Evolutionary conservation across 192 early-diverging fungal species (phyloP).

Genomic region (Coemansia sp.): DNA sequence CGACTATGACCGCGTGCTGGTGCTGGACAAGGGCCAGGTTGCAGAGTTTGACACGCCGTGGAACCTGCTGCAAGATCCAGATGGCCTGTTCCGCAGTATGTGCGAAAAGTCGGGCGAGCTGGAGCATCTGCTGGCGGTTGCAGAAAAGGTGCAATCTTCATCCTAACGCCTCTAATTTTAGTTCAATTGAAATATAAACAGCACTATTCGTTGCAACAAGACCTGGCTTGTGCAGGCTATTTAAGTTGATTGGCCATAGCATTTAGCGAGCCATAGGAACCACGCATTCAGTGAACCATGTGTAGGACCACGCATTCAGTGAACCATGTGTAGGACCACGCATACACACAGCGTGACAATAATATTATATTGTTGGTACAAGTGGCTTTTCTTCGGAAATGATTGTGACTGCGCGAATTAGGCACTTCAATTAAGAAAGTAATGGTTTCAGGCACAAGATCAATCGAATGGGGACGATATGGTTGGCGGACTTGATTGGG

Average conservation of each 20-base stretch:
- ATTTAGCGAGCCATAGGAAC: no score
- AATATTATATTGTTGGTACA: not conserved
- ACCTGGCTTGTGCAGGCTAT: no score
- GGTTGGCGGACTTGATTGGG: no score
- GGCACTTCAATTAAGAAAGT: no score
- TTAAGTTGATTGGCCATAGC: no score
- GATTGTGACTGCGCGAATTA: not conserved
- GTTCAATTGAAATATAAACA: no score
- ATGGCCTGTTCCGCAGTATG: conserved; percentile 73
- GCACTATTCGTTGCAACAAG: no score
- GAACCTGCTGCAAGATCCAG: conserved; percentile 60
- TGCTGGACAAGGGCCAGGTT: conserved; percentile 73
- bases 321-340: no score
- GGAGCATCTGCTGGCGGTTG: conserved; percentile 5
- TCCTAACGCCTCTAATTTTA: no score
- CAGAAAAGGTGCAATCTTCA: not conserved
- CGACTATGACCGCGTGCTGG: conserved; percentile 81
- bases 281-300: no score
- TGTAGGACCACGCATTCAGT: no score
- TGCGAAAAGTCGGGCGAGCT: conserved; percentile 80
- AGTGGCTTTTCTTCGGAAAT: not conserved
- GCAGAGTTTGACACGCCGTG: conserved; percentile 82
- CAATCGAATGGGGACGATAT: no score
- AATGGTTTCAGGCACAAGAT: not conserved
- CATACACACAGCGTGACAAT: not conserved